Base-by-base conservation (phyloP, 169 alveolate species). In the Cryptosporidium tyzzeri region DNA sequence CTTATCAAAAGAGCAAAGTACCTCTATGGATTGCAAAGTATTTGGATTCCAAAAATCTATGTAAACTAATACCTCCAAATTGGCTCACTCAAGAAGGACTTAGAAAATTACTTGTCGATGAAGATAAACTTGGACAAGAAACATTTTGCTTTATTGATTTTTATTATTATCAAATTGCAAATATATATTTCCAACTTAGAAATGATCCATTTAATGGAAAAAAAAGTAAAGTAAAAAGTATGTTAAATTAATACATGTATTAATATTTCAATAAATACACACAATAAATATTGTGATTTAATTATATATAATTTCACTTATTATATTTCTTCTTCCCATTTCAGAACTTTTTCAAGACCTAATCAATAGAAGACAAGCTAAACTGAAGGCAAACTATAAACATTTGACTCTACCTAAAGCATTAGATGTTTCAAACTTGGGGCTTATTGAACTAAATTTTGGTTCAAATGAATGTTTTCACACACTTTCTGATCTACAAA, bases 191-290 rank as follows among this genome's bases (percentile, higher is more conserved):
- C 41, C 69, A 37, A 14, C 68, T 80, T 4, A 80, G 59, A 37
- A 80, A 80, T 31, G 89, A 80, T 50, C 89, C 89, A 7, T 80
- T 80, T 29, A 80, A 80, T n/a, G 89, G 89, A 23, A 80, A 80
- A 16, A 58, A 51, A n/a, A 62, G 16, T 16, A 80, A 41, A 80
- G 37, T 80, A 12, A 80, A 65, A 29, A 80, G 89, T 80, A 80
- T 62, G 89, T 80, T 59, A 10, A 2, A 33, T 6, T 53, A 23
- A 12, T 0, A 1, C 16, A 41, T 39, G 45, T 39, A 6, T 41
- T 41, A 9, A 41, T 41, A 9, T 41, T 9, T 41, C 14, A 41
- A 8, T 41, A 12, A 1, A 41, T 9, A 41, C 35, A 31, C 35
- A 31, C 35, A 1, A 41, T 9, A 7, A 41, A 41, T 41, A 41